Evolutionary conservation across 257 asterid species (phyloP).

Genomic region (Nicotiana knightiana): DNA sequence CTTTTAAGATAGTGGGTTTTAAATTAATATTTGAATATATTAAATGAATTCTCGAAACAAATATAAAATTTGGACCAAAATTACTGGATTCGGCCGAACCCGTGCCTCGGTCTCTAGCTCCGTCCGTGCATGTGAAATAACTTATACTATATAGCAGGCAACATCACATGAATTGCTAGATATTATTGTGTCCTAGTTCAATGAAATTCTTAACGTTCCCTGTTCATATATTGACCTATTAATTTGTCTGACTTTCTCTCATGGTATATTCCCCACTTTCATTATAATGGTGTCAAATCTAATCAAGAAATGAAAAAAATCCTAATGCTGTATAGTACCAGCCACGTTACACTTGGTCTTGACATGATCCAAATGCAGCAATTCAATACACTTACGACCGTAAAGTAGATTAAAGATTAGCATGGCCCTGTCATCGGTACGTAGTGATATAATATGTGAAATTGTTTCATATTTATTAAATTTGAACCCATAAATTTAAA

Average conservation of each 20-base stretch:
- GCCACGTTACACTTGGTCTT: neutral
- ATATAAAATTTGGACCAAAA: no score
- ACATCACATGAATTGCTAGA: constrained; percentile 18
- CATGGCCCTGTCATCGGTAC: no score
- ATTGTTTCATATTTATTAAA: no score
- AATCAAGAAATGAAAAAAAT: neutral
- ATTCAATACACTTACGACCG: no score
- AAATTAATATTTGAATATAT: no score
- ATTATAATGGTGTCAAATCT: constrained; percentile 9
- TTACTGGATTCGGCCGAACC: rapidly evolving
- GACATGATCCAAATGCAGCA: neutral
- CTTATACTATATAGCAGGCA: neutral
- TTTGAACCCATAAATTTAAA: no score
- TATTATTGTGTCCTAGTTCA: neutral
- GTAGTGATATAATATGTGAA: no score
- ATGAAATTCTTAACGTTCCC: neutral
- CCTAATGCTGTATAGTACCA: neutral
- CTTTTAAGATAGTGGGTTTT: no score
- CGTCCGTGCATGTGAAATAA: no score
- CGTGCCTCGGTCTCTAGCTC: no score
- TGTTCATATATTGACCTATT: constrained; percentile 2
- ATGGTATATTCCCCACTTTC: neutral
- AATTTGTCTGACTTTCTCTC: constrained; percentile 4
- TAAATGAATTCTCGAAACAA: no score
- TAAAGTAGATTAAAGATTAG: no score